Percentiles rank a stretch among this genome's conserved stretches.
Evolutionary conservation across 2,329 filamentous ascomycete species (phyloP).

Genomic region (Cladophialophora bantiana): DNA sequence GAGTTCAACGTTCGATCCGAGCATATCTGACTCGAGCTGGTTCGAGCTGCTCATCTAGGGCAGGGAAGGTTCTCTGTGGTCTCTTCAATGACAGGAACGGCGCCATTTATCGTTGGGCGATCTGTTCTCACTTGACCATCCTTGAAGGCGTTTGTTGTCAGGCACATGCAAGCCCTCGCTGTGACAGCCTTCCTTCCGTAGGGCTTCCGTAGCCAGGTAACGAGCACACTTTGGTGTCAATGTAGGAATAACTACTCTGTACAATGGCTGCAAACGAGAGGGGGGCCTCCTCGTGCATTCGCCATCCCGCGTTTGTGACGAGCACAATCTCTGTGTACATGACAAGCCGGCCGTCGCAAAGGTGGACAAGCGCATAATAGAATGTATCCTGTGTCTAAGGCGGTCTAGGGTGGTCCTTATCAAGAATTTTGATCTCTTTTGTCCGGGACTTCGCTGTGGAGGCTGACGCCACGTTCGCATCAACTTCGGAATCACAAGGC

Average conservation of each 20-base stretch:
- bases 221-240: neutral
- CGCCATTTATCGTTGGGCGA: neutral
- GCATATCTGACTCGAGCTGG: neutral
- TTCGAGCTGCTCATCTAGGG: neutral
- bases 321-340: neutral
- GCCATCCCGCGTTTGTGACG: neutral
- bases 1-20: neutral
- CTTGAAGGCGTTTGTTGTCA: neutral
- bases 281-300: neutral
- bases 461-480: neutral
- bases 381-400: neutral
- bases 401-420: neutral
- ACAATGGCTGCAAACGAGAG: neutral
- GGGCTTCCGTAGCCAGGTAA: neutral
- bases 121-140: neutral
- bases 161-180: neutral
- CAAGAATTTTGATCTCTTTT: neutral
- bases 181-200: neutral
- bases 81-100: neutral
- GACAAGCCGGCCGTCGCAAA: neutral
- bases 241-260: neutral
- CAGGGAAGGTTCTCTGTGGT: neutral
- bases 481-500: constrained; percentile 7
- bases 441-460: constrained; percentile 9
- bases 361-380: neutral